Conservation (phyloP, 106 monocot species). For the Dendrobium nobile region DNA sequence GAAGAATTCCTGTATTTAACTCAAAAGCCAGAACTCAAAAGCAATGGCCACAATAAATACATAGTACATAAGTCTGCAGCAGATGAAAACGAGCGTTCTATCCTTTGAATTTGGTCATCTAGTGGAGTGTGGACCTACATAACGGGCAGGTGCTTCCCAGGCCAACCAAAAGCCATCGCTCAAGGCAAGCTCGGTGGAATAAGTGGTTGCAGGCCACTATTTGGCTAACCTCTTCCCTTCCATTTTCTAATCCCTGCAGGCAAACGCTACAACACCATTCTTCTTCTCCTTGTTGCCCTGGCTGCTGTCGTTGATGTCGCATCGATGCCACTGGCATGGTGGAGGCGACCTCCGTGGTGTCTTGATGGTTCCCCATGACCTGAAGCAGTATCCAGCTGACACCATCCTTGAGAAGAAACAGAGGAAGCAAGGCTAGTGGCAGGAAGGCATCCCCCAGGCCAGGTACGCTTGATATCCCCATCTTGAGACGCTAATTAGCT, state of each 20-base stretch:
- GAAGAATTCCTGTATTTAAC: neutral
- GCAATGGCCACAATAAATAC: neutral
- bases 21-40: neutral
- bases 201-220: conserved; percentile 9
- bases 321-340: neutral
- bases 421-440: neutral
- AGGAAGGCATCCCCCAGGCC: conserved; percentile 8
- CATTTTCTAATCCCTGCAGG: neutral
- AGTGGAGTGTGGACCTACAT: neutral
- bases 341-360: neutral
- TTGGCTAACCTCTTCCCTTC: conserved; percentile 9
- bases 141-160: conserved; percentile 1
- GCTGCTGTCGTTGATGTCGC: neutral
- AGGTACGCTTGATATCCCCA: conserved; percentile 14
- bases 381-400: neutral
- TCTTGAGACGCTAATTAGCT: neutral
- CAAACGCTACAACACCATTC: conserved; percentile 9
- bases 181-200: conserved; percentile 12
- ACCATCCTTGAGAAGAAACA: conserved; percentile 8
- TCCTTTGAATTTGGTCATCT: neutral
- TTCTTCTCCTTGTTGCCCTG: neutral
- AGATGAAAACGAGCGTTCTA: too few relatives aligned
- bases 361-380: neutral
- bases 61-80: too few relatives aligned
- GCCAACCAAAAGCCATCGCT: conserved; percentile 6